Conservation (phyloP, 2,329 filamentous ascomycete species). For the Triangularia verruculosa region DNA sequence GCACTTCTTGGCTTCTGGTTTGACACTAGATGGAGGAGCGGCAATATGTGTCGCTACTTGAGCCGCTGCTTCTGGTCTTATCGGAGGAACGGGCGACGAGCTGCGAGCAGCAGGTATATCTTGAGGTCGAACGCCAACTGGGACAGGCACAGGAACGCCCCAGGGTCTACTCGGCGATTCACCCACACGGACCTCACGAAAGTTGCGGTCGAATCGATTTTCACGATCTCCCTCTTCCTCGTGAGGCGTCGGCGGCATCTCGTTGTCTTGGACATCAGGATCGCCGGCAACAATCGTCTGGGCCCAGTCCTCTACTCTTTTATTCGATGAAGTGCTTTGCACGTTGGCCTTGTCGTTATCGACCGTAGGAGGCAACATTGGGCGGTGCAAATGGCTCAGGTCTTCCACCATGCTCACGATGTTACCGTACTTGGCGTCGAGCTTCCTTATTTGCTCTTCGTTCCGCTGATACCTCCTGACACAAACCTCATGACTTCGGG, state of each 20-base stretch:
- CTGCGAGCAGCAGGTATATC: constrained; percentile 37
- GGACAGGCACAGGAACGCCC: constrained; percentile 77
- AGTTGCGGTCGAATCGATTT: constrained; percentile 75
- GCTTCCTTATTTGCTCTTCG: constrained; percentile 76
- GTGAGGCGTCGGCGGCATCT: constrained; percentile 29
- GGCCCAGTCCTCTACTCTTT: constrained; percentile 83
- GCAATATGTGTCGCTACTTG: constrained; percentile 19
- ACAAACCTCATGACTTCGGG: constrained; percentile 89
- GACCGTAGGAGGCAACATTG: constrained; percentile 69
- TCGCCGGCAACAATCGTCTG: constrained; percentile 42
- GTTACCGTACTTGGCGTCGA: constrained; percentile 92
- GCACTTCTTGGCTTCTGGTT: constrained; percentile 46
- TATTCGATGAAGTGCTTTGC: constrained; percentile 53
- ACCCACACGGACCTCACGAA: constrained; percentile 88
- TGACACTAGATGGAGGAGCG: neutral
- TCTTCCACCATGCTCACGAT: constrained; percentile 93
- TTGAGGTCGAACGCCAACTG: constrained; percentile 40
- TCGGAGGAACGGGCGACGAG: constrained; percentile 56
- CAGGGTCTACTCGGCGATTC: constrained; percentile 91
- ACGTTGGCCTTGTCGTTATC: constrained; percentile 34
- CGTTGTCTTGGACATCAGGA: constrained; percentile 9
- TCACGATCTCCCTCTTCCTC: constrained; percentile 42
- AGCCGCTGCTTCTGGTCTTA: constrained; percentile 24
- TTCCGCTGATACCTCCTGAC: constrained; percentile 86
- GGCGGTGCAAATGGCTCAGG: constrained; percentile 80